Evolutionary conservation across 768 basidiomycete species (phyloP).

Genomic region (Strobilomyces echinocephalus): DNA sequence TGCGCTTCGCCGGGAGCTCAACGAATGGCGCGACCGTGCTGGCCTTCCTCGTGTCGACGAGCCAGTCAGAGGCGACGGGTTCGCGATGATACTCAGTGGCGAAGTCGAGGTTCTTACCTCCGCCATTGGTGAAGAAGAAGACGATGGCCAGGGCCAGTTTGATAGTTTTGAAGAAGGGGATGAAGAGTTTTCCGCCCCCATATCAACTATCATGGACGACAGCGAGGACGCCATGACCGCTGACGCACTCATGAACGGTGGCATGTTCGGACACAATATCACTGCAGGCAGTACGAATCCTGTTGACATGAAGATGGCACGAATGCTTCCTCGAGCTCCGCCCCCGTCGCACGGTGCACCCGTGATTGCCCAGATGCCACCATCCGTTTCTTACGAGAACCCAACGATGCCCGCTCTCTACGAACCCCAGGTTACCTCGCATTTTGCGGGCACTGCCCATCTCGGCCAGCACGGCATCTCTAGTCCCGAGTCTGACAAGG

Average conservation of each 20-base stretch:
- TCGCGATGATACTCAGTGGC: constrained; percentile 63
- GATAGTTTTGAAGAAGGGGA: constrained; percentile 40
- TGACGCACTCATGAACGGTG: constrained; percentile 31
- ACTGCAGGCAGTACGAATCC: constrained; percentile 31
- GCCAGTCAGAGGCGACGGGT: constrained; percentile 65
- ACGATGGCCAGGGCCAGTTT: constrained; percentile 38
- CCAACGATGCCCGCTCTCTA: constrained; percentile 45
- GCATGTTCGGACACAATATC: constrained; percentile 27
- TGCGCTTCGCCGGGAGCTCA: constrained; percentile 83
- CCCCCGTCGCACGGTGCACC: constrained; percentile 33
- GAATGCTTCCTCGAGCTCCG: constrained; percentile 22
- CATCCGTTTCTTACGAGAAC: constrained; percentile 47
- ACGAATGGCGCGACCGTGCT: constrained; percentile 84
- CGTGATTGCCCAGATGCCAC: constrained; percentile 42
- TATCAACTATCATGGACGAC: constrained; percentile 27
- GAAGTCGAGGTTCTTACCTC: constrained; percentile 62
- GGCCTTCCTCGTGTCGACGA: constrained; percentile 70
- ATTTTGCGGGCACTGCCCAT: constrained; percentile 23
- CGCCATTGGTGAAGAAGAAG: constrained; percentile 54
- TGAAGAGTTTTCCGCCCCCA: constrained; percentile 33
- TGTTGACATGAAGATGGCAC: constrained; percentile 22
- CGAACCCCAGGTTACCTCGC: constrained; percentile 34
- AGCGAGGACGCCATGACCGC: constrained; percentile 28
- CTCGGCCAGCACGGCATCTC: constrained; percentile 18
- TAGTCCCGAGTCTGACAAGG: constrained; percentile 25